Evolutionary conservation across 2,329 filamentous ascomycete species (phyloP).

Genomic region (Ceratocystis papillata): DNA sequence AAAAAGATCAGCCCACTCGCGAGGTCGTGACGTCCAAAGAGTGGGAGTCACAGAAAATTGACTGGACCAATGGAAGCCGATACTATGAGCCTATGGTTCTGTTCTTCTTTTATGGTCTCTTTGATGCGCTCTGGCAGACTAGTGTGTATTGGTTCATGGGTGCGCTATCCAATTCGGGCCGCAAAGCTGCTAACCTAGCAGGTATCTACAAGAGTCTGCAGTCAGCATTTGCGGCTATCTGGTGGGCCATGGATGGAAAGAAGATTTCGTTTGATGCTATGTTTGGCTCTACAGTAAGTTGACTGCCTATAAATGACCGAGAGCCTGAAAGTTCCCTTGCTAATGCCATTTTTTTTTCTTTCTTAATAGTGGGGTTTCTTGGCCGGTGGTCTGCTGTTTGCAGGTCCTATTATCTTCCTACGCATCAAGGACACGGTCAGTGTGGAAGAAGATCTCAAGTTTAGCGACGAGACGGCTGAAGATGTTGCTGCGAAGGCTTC

Average conservation of each 20-base stretch:
- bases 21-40: conserved; percentile 29
- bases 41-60: conserved; percentile 33
- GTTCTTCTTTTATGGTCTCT: conserved; percentile 84
- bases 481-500: conserved; percentile 44
- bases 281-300: conserved; percentile 46
- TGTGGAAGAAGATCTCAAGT: conserved; percentile 71
- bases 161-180: conserved; percentile 79
- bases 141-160: conserved; percentile 94
- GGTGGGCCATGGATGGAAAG: conserved; percentile 56
- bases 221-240: conserved; percentile 71
- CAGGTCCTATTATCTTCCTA: conserved; percentile 65
- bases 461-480: conserved; percentile 68
- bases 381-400: conserved; percentile 60
- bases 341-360: conserved; percentile 33
- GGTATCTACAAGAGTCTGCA: conserved; percentile 81
- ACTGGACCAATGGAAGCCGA: conserved; percentile 53
- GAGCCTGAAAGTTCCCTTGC: neutral
- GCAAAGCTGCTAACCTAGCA: conserved; percentile 82
- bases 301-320: conserved; percentile 24
- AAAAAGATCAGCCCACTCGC: conserved; percentile 49
- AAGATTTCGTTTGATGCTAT: conserved; percentile 57
- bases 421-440: conserved; percentile 74
- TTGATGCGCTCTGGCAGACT: conserved; percentile 83
- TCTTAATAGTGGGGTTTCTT: conserved; percentile 61
- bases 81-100: conserved; percentile 76